phyloP scores from a whole-genome alignment of 2,329 filamentous ascomycete species.

The Escovopsis sp. region DNA sequence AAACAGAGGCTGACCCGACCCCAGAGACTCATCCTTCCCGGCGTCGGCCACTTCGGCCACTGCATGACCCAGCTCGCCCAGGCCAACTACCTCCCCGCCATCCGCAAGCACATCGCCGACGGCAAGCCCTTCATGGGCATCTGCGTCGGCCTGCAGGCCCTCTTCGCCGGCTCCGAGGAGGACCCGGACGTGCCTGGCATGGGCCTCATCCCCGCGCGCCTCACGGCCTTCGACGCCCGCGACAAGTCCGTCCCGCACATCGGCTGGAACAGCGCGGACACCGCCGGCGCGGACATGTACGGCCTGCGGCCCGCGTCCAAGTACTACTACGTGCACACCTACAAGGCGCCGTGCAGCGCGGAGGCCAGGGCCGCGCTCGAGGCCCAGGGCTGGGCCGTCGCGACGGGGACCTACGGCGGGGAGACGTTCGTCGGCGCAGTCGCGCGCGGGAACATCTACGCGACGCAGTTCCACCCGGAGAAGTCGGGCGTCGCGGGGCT shows the following conservation, averaged over 20 bases:
- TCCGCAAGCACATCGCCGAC: conserved; percentile 66
- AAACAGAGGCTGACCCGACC: too few relatives aligned
- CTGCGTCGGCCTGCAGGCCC: conserved; percentile 82
- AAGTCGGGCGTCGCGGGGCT: conserved; percentile 88
- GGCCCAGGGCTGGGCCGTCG: conserved; percentile 76
- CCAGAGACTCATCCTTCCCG: conserved; percentile 85
- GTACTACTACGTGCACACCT: conserved; percentile 98
- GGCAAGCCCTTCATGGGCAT: conserved; percentile 99
- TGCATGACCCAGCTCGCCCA: conserved; percentile 73
- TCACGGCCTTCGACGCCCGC: conserved; percentile 62
- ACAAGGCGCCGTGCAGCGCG: conserved; percentile 59
- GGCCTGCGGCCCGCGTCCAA: conserved; percentile 70
- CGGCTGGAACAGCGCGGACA: conserved; percentile 88
- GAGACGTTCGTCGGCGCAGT: conserved; percentile 90
- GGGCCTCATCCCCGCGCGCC: conserved; percentile 53
- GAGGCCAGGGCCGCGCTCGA: conserved; percentile 53
- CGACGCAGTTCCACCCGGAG: conserved; percentile 94
- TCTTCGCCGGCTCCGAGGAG: conserved; percentile 79
- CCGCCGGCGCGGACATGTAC: conserved; percentile 47
- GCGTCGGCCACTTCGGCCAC: conserved; percentile 95
- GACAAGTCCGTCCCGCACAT: conserved; percentile 95
- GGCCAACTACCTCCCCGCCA: conserved; percentile 71
- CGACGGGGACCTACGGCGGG: conserved; percentile 71
- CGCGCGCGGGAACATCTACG: conserved; percentile 70
- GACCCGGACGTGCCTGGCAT: conserved; percentile 58